Evolutionary conservation across 1,284 basidiomycete species (phyloP), one percentile per base, ranked within the genome.

Genomic region (Wallemia hederae): DNA sequence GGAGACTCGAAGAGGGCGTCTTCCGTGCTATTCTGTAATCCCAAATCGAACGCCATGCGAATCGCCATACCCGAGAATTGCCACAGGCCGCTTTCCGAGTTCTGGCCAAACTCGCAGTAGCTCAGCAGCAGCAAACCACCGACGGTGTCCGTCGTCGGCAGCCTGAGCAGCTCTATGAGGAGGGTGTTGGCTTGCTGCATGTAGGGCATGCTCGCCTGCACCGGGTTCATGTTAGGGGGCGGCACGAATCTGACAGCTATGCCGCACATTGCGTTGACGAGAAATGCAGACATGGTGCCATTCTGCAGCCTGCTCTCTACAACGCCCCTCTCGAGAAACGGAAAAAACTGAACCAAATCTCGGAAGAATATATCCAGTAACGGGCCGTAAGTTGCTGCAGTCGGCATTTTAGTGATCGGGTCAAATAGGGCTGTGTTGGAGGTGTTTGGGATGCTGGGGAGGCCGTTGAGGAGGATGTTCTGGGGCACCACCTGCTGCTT

Each of bases 161-260:
- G 65, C 49, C 72, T 72, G 24, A 74, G 61, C 0, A 73, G 65
- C 0, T 72, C 72, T 1, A 72, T 67, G 27, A 72, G 66, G 1
- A 74, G 65, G 59, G 73, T 70, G 62, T 73, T 71, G 0, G 73
- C 73, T 63, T 72, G 72, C n/a, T 72, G 70, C 57, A 73, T 69
- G 62, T 72, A 74, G 0, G 72, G 70, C 1, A 70, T 69, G 31
- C 68, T 68, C 11, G 70, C 70, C 62, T 69, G 61, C n/a, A 61
- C 62, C 60, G 49, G 61, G 26, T 62, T 61, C 17, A 39, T 59
- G 59, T 60, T 59, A 31, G 59, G 61, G 9, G 59, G 63, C 1
- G 59, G 61, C 0, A 61, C 58, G 61, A 68, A 72, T 58, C 72
- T 65, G 7, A 71, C 71, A 65, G 58, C 68, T 56, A 63, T 67